Percentiles rank a stretch among this genome's conserved stretches.
Evolutionary conservation across 352 stramenopile species (phyloP).

Genomic region (Phytophthora constricta): DNA sequence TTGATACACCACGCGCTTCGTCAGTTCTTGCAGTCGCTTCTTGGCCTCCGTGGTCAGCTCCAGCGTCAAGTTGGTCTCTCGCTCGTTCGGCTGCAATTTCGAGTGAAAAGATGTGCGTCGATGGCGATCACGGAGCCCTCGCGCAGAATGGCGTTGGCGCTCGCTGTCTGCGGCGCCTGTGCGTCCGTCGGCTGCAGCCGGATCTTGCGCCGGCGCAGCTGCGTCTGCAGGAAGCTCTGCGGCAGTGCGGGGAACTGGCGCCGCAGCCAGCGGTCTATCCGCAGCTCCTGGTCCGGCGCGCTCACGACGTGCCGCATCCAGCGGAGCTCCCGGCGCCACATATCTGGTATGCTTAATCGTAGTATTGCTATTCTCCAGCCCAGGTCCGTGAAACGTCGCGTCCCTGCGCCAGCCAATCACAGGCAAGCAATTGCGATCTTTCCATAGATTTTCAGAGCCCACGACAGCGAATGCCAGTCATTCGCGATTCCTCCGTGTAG

Average conservation of each 20-base stretch:
- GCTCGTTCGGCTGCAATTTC: conserved; percentile 27
- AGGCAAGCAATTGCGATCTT: conserved; percentile 29
- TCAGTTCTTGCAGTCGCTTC: conserved; percentile 31
- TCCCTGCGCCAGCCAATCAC: background rate
- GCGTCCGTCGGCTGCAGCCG: conserved; percentile 33
- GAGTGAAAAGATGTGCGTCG: conserved; percentile 48
- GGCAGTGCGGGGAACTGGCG: conserved; percentile 56
- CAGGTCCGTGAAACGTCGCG: background rate
- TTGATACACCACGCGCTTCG: conserved; percentile 49
- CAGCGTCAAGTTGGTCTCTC: no score
- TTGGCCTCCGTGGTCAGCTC: conserved; percentile 7
- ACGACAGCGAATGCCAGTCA: conserved; percentile 7
- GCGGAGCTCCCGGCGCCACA: conserved; percentile 50
- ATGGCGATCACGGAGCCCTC: conserved; percentile 58
- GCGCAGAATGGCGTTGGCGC: conserved; percentile 44
- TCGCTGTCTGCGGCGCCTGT: conserved; percentile 8
- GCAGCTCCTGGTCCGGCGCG: conserved; percentile 60
- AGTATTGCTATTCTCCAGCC: background rate
- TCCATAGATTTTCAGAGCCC: conserved; percentile 26
- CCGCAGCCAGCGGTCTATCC: conserved; percentile 71
- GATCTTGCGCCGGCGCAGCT: conserved; percentile 77
- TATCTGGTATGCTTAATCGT: background rate
- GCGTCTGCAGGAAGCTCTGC: conserved; percentile 67
- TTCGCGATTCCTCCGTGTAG: no score
- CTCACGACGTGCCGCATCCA: conserved; percentile 61